These are phyloP conservation scores for Chloromonas sp. DNA, from an alignment of 163 green algal genomes.

Conservation along the genomic window DNA sequence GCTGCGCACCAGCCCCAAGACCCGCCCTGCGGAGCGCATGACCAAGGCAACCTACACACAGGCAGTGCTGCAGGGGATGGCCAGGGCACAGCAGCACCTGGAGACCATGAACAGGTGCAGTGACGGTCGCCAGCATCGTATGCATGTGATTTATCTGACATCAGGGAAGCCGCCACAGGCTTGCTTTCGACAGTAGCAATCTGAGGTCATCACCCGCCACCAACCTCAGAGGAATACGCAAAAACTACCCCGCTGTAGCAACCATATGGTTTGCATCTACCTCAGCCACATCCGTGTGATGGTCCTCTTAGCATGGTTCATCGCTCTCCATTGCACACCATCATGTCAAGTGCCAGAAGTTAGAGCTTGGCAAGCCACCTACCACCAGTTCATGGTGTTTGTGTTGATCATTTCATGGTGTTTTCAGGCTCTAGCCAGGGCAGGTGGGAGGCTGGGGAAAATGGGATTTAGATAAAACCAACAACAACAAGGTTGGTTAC, in stretches of 20 bases:
- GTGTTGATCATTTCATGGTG: too few species aligned
- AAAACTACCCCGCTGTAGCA: not conserved
- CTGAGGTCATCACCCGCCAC: not conserved
- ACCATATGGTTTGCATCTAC: too few species aligned
- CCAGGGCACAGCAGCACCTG: conserved; percentile 6
- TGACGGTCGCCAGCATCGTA: not conserved
- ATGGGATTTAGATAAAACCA: too few species aligned
- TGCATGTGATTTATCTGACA: not conserved
- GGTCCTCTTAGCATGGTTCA: too few species aligned
- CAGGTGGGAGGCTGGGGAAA: too few species aligned
- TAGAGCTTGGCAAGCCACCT: too few species aligned
- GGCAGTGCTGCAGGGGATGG: conserved; percentile 64
- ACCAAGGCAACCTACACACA: conserved; percentile 68
- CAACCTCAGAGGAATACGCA: not conserved
- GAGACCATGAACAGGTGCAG: not conserved
- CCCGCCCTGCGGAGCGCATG: conserved; percentile 52
- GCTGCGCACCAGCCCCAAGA: conserved; percentile 83
- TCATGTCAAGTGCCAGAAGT: too few species aligned
- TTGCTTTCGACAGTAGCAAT: conserved; percentile 3
- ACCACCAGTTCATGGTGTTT: too few species aligned
- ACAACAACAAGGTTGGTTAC: too few species aligned
- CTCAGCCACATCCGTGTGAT: too few species aligned
- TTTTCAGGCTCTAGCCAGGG: too few species aligned
- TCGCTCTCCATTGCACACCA: too few species aligned
- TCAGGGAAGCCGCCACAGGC: not conserved